Evolutionary conservation across 352 stramenopile species (phyloP), one percentile per base, ranked within the genome.

Genomic region (Globisporangium canariense): DNA sequence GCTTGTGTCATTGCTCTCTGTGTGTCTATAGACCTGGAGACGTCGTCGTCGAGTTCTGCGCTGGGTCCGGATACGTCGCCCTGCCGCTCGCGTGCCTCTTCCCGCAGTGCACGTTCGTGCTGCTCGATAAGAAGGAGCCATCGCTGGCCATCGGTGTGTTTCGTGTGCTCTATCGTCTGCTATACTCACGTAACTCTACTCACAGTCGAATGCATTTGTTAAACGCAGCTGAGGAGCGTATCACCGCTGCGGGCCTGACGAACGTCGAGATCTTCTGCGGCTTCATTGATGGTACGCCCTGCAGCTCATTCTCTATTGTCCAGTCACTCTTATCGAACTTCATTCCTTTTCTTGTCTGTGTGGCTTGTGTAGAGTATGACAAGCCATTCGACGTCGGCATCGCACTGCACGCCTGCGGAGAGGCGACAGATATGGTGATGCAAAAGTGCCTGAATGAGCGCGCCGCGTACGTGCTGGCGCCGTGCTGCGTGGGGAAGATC

Each of bases 401-500:
- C 60, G 83, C 86, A 22, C 69, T 94, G 43, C 86, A 94, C 64
- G 86, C 86, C 30, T 94, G 86, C 36, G 86, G 86, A 58, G 86
- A 91, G 60, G 86, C 86, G 22, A 94, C 86, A 28, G 86, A 94
- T 49, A 89, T 91, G 78, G 80, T 87, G 8, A 83, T 93, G 68
- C 68, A 93, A 28, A 89, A 91, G 56, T 94, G 83, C 60, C 71
- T 93, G 4, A 55, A 60, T 20, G 70, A 75, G 20, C 65, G 70
- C 18, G 86, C 86, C 1, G 78, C 83, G 11, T 94, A 90, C 51
- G 86, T 94, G 53, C 55, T 94, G 40, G 83, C 82, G 22, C 86
- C 86, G 18, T 94, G 86, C 66, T 94, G 86, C 46, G 86, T 94
- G 25, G 86, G 86, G 30, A 91, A 93, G 55, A 82, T 93, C 66